phyloP scores from a whole-genome alignment of 139 green algal genomes.

The Diplosphaera chodatii region DNA sequence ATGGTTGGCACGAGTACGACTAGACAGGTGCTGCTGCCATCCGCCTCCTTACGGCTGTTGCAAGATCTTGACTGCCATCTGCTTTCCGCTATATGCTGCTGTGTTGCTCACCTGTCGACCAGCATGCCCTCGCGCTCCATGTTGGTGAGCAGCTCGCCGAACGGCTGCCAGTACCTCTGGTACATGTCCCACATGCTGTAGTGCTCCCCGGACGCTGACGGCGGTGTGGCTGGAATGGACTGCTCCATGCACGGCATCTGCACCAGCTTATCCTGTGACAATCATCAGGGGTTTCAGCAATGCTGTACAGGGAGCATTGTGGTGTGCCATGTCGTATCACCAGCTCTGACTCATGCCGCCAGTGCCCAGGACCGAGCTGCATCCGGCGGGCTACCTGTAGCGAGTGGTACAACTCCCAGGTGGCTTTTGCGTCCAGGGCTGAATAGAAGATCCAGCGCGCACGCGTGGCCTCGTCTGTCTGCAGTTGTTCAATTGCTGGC shows the following conservation, averaged over 20 bases:
- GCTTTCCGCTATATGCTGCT: too few relatives aligned
- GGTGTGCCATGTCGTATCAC: too few relatives aligned
- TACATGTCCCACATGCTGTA: constrained; percentile 79
- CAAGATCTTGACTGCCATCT: too few relatives aligned
- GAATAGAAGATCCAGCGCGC: constrained; percentile 86
- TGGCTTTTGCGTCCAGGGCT: constrained; percentile 84
- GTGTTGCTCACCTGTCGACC: constrained; percentile 27
- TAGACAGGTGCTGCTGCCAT: too few relatives aligned
- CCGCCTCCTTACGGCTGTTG: too few relatives aligned
- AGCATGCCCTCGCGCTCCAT: constrained; percentile 82
- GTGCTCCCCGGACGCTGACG: background rate
- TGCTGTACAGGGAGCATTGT: too few relatives aligned
- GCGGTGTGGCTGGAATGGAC: constrained; percentile 4
- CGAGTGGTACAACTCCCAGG: constrained; percentile 65
- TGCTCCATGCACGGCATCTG: constrained; percentile 8
- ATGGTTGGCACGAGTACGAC: too few relatives aligned
- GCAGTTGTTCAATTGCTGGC: constrained; percentile 63
- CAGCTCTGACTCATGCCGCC: too few relatives aligned
- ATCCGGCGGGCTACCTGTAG: too few relatives aligned
- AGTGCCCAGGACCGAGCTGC: too few relatives aligned
- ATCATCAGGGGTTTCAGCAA: too few relatives aligned
- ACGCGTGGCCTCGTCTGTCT: constrained; percentile 41
- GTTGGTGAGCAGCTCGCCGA: constrained; percentile 88
- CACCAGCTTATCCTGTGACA: constrained; percentile 24
- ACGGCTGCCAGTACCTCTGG: constrained; percentile 63